A percentile compares a stretch with the other conserved stretches of the same genome.
Conservation (phyloP, 2,329 filamentous ascomycete genomes). For the Colletotrichum cereale region DNA sequence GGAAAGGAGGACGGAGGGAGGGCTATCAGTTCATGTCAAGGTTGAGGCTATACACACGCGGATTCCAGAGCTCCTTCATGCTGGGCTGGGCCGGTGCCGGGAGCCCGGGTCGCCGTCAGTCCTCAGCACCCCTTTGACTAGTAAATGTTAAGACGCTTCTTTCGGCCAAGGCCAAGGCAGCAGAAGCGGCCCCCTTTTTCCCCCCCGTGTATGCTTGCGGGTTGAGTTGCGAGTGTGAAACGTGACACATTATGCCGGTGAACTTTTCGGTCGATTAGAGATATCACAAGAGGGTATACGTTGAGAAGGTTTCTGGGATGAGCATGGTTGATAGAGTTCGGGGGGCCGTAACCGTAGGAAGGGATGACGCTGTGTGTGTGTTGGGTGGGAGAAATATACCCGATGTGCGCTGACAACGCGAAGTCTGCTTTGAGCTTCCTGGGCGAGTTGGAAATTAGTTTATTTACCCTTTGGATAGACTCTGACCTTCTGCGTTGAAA, state of each 20-base stretch:
- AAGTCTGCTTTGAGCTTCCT: background rate
- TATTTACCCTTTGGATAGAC: background rate
- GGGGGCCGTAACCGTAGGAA: too few relatives aligned
- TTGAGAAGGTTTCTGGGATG: background rate
- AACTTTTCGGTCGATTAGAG: too few relatives aligned
- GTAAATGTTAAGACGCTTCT: background rate
- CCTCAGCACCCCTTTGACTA: background rate
- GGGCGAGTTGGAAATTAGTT: background rate
- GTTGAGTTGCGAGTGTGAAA: background rate
- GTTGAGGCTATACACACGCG: background rate
- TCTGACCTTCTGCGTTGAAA: background rate
- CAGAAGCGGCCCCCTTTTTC: background rate
- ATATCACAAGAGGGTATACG: background rate
- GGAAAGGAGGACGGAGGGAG: background rate
- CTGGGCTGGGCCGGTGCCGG: too few relatives aligned
- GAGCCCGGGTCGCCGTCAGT: background rate
- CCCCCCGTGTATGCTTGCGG: background rate
- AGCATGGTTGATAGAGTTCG: background rate
- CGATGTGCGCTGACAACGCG: background rate
- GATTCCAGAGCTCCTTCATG: too few relatives aligned
- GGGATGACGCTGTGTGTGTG: too few relatives aligned
- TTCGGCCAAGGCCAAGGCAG: too few relatives aligned
- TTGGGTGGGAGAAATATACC: background rate
- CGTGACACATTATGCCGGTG: background rate
- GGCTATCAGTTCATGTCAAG: background rate